These are phyloP conservation scores for Vigna radiata DNA, from an alignment of 306 rosid genomes.

Conservation along the genomic window DNA sequence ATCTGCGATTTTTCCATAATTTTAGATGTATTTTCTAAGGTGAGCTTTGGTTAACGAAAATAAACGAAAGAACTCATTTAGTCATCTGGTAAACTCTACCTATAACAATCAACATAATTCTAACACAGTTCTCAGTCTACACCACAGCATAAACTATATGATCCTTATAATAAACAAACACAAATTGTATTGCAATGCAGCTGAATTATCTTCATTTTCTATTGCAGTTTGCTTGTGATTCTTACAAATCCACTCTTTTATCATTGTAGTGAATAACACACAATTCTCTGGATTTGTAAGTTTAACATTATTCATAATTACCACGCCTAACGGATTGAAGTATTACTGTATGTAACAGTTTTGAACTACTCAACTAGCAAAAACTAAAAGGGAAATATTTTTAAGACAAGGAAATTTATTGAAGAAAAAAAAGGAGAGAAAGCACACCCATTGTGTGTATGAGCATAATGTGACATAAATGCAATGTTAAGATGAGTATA, in stretches of 20 bases:
- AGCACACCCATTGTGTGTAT: too few species aligned
- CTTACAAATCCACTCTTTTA: neutral
- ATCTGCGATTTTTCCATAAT: neutral
- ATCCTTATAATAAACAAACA: neutral
- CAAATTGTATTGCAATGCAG: neutral
- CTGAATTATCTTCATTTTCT: neutral
- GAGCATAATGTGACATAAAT: too few species aligned
- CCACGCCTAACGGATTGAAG: neutral
- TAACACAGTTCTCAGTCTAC: too few species aligned
- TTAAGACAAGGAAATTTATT: neutral
- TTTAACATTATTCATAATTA: neutral
- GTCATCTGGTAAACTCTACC: neutral
- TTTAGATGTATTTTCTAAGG: neutral
- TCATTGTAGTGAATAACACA: neutral
- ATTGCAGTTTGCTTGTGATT: slow-evolving; percentile 1
- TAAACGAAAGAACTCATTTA: neutral
- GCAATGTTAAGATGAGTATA: too few species aligned
- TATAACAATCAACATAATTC: neutral
- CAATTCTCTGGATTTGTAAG: neutral
- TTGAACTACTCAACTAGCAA: neutral
- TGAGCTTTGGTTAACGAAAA: neutral
- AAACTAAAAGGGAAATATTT: neutral
- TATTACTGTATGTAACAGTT: neutral
- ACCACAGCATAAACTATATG: too few species aligned
- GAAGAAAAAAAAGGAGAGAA: neutral